Conservation (phyloP, 2,329 filamentous ascomycete genomes). For the Aureobasidium namibiae region DNA sequence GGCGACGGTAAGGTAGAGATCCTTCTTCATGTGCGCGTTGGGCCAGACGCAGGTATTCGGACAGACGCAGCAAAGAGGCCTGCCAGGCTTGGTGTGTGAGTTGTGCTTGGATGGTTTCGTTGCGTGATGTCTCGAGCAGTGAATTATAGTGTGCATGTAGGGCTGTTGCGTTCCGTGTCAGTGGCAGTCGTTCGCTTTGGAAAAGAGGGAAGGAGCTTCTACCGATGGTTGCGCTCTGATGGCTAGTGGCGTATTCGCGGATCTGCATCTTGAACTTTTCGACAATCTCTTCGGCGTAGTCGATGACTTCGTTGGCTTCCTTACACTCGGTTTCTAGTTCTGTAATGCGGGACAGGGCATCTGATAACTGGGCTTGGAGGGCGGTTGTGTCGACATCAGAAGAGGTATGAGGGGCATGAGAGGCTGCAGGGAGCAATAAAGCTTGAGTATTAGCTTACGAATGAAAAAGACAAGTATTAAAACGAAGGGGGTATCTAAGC, state of each 20-base stretch:
- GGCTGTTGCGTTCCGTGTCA: constrained; percentile 15
- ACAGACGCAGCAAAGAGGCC: constrained; percentile 35
- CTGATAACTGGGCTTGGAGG: not conserved
- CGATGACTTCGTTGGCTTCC: constrained; percentile 3
- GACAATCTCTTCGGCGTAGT: constrained; percentile 25
- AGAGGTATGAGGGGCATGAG: constrained; percentile 1
- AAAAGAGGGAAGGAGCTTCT: not conserved
- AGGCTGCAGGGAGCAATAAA: not conserved
- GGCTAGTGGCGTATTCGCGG: not conserved
- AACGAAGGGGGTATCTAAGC: constrained; percentile 5
- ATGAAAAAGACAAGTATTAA: not conserved
- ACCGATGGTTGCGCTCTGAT: constrained; percentile 4
- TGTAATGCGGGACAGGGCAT: constrained; percentile 17
- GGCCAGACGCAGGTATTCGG: constrained; percentile 29
- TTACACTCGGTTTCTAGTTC: constrained; percentile 22
- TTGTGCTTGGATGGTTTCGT: constrained; percentile 37
- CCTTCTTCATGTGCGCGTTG: constrained; percentile 15
- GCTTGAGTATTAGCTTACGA: constrained; percentile 1
- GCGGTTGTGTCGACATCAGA: not conserved
- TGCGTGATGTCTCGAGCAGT: constrained; percentile 36
- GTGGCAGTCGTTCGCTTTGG: not conserved
- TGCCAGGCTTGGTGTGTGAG: constrained; percentile 43
- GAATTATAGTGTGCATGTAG: constrained; percentile 41
- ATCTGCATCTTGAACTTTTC: constrained; percentile 26
- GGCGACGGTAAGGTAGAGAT: constrained; percentile 27